Conservation (phyloP, 2,329 filamentous ascomycete genomes). For the Fusarium napiforme region DNA sequence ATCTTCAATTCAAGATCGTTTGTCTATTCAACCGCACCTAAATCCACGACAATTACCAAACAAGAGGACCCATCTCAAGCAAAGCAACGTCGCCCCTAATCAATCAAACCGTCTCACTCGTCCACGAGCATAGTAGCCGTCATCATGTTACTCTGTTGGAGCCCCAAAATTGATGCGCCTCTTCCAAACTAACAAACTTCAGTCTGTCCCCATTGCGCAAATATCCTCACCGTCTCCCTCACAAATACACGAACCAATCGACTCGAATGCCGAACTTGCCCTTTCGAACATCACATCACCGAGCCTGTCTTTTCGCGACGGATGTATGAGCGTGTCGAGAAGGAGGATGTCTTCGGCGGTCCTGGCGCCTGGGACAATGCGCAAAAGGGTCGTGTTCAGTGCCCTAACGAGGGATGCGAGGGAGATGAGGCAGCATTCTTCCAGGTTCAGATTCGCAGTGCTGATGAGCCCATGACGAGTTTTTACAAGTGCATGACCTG, state of each 20-base stretch:
- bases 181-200: constrained; percentile 24
- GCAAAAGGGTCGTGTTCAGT: constrained; percentile 85
- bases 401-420: constrained; percentile 81
- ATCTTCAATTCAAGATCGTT: constrained; percentile 1
- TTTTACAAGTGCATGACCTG: constrained; percentile 88
- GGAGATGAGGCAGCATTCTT: constrained; percentile 91
- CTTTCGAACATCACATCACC: constrained; percentile 87
- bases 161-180: constrained; percentile 2
- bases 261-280: constrained; percentile 94
- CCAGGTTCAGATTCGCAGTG: constrained; percentile 96
- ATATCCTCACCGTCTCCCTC: constrained; percentile 80
- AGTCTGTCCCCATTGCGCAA: constrained; percentile 88
- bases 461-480: constrained; percentile 97
- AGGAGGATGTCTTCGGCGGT: constrained; percentile 90
- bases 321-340: constrained; percentile 86
- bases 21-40: not conserved
- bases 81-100: not conserved
- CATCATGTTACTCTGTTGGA: constrained; percentile 74
- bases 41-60: not conserved
- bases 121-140: constrained; percentile 5
- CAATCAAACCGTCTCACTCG: not conserved
- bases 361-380: constrained; percentile 91
- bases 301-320: constrained; percentile 84
- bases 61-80: not conserved
- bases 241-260: constrained; percentile 74